These are phyloP conservation scores for Borealophlyctis nickersoniae DNA, from an alignment of 192 early-diverging fungal genomes.

Conservation along the genomic window DNA sequence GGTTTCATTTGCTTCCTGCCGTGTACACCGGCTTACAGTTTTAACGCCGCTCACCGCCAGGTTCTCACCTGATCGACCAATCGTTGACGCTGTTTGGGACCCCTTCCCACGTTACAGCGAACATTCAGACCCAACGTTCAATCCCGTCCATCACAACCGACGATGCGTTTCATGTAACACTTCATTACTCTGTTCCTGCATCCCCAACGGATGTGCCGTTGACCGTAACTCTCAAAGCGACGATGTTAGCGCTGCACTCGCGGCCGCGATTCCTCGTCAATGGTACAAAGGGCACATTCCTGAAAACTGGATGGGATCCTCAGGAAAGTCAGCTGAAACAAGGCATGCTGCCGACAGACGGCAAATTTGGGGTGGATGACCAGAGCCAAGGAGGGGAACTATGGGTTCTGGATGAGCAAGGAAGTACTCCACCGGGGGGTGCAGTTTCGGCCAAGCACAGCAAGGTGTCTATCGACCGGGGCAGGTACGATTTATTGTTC, in stretches of 20 bases:
- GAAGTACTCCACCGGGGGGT: no score
- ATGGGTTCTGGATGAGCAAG: not conserved
- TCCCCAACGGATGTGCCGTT: slow-evolving; percentile 54
- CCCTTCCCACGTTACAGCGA: slow-evolving; percentile 58
- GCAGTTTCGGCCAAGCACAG: slow-evolving; percentile 49
- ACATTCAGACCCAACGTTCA: slow-evolving; percentile 65
- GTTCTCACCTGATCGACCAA: slow-evolving; percentile 34
- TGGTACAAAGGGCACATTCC: slow-evolving; percentile 66
- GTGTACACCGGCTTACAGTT: not conserved
- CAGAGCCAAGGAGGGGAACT: slow-evolving; percentile 43
- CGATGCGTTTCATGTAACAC: slow-evolving; percentile 17
- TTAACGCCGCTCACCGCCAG: not conserved
- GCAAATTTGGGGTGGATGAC: slow-evolving; percentile 57
- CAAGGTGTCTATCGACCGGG: slow-evolving; percentile 42
- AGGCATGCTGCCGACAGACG: slow-evolving; percentile 49
- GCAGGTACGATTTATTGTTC: slow-evolving; percentile 62
- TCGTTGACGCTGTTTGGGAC: slow-evolving; percentile 63
- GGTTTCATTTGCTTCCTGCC: slow-evolving; percentile 37
- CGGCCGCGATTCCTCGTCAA: slow-evolving; percentile 63
- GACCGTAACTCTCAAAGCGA: slow-evolving; percentile 57
- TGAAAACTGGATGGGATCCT: slow-evolving; percentile 65
- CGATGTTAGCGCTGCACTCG: slow-evolving; percentile 66
- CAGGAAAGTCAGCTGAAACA: slow-evolving; percentile 72
- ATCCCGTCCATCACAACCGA: slow-evolving; percentile 41
- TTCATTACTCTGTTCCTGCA: slow-evolving; percentile 64